phyloP scores from a whole-genome alignment of 345 rosid genomes.

The Ceriops decandra region DNA sequence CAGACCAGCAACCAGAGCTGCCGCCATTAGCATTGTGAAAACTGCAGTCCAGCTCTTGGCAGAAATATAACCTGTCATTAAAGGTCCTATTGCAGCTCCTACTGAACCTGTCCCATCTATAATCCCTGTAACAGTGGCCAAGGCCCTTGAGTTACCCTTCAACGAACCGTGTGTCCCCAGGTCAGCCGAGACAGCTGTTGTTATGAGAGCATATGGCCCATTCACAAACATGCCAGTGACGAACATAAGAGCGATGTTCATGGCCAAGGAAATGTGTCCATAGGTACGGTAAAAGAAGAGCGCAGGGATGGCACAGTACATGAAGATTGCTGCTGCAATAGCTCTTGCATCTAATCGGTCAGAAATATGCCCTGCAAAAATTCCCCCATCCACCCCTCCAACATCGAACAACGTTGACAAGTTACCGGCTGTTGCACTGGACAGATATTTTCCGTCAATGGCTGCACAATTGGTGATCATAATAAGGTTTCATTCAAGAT shows the following conservation, averaged over 20 bases:
- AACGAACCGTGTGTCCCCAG: conserved; percentile 87
- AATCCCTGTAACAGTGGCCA: conserved; percentile 95
- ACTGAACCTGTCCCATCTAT: conserved; percentile 98
- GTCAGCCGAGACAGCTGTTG: conserved; percentile 95
- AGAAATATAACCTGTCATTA: conserved; percentile 85
- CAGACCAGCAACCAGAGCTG: conserved; percentile 80
- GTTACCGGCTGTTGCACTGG: conserved; percentile 71
- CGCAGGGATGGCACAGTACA: conserved; percentile 89
- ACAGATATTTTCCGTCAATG: conserved; percentile 75
- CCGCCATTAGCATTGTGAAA: conserved; percentile 86
- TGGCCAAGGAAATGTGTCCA: conserved; percentile 60
- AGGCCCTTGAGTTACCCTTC: conserved; percentile 78
- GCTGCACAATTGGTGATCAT: conserved; percentile 38
- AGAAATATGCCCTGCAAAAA: conserved; percentile 89
- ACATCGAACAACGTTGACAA: conserved; percentile 86
- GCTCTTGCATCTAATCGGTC: conserved; percentile 82
- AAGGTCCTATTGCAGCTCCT: conserved; percentile 96
- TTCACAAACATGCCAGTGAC: conserved; percentile 88
- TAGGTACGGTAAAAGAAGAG: conserved; percentile 77
- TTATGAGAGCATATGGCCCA: conserved; percentile 91
- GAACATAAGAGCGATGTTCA: conserved; percentile 70
- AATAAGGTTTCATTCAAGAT: not conserved
- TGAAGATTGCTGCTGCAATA: conserved; percentile 85
- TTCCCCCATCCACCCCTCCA: conserved; percentile 95
- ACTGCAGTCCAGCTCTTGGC: conserved; percentile 81